Evolutionary conservation across 1,139 yeast species (phyloP).

Genomic region (Saccharomyces hybrid): DNA sequence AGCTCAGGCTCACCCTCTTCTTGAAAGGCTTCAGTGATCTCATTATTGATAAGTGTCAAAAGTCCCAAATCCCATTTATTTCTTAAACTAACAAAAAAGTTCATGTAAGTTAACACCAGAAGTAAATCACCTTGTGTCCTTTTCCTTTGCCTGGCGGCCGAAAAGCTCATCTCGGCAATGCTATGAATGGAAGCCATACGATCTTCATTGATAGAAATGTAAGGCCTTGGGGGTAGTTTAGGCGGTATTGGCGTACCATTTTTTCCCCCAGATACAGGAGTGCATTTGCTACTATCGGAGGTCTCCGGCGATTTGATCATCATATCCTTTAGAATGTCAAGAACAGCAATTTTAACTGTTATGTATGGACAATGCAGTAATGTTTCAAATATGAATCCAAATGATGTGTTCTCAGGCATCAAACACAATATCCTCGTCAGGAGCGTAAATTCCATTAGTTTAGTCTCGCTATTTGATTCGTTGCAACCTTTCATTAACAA

Average conservation of each 20-base stretch:
- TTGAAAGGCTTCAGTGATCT: constrained; percentile 9
- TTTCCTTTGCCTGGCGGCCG: constrained; percentile 5
- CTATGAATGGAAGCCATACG: constrained; percentile 29
- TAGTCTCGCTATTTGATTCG: constrained; percentile 22
- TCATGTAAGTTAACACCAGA: constrained; percentile 23
- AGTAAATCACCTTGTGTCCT: constrained; percentile 11
- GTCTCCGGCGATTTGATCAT: constrained; percentile 31
- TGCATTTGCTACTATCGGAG: neutral
- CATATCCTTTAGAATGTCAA: constrained; percentile 63
- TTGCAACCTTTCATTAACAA: constrained; percentile 36
- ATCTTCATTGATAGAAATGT: constrained; percentile 22
- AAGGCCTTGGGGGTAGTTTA: constrained; percentile 26
- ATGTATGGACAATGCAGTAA: constrained; percentile 62
- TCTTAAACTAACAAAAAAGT: constrained; percentile 21
- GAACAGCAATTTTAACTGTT: constrained; percentile 48
- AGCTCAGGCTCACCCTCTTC: constrained; percentile 19
- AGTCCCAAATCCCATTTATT: constrained; percentile 24
- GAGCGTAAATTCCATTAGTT: constrained; percentile 38
- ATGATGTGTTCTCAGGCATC: constrained; percentile 50
- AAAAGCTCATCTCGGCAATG: constrained; percentile 19
- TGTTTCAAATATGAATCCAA: constrained; percentile 57
- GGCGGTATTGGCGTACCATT: constrained; percentile 9
- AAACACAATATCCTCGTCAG: constrained; percentile 49
- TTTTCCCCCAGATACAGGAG: neutral
- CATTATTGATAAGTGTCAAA: constrained; percentile 15